Evolutionary conservation across 352 stramenopile species (phyloP).

Genomic region (Blastocystis sp.): DNA sequence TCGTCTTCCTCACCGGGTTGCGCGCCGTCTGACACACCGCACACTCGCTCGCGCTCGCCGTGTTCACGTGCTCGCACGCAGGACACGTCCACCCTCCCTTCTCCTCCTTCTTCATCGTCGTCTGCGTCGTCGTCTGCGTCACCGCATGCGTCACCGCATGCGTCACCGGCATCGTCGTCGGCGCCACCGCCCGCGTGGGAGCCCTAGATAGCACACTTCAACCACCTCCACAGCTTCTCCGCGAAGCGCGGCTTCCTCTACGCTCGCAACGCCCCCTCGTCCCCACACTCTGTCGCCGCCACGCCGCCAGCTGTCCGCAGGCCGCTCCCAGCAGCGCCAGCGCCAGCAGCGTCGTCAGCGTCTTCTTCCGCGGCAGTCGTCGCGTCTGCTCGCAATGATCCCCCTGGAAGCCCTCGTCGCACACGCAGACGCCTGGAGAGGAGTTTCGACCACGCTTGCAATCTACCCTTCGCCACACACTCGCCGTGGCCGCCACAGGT

Average conservation of each 20-base stretch:
- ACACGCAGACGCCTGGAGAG: not conserved
- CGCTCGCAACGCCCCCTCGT: not conserved
- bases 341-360: no score
- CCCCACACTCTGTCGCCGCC: not conserved
- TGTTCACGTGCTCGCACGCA: constrained; percentile 7
- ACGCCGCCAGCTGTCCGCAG: not conserved
- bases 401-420: not conserved
- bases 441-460: not conserved
- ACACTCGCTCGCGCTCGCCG: not conserved
- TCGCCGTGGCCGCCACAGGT: not conserved
- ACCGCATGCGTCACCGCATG: not conserved
- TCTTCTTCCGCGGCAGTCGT: no score
- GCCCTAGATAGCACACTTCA: not conserved
- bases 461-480: not conserved
- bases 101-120: not conserved
- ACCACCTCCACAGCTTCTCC: not conserved
- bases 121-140: not conserved
- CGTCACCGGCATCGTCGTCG: not conserved
- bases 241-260: constrained; percentile 37
- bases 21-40: not conserved
- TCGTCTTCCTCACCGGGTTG: not conserved
- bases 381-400: not conserved
- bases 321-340: no score
- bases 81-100: constrained; percentile 3
- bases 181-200: not conserved